A percentile compares a stretch with the other conserved stretches of the same genome.
phyloP scores from a whole-genome alignment of 257 asterid genomes.

The Schizonepeta tenuifolia region DNA sequence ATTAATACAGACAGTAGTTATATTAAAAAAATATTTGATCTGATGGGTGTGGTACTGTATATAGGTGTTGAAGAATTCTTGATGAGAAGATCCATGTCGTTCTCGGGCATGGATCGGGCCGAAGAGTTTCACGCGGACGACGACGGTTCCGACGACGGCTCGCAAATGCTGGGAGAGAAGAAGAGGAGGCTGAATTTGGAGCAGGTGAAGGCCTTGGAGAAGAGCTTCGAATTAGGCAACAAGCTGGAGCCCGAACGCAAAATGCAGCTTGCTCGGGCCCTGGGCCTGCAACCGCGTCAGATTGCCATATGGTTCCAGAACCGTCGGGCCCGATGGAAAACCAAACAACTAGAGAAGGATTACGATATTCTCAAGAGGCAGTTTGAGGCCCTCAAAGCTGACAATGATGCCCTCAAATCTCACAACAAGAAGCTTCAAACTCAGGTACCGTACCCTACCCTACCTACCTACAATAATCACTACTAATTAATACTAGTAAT shows the following conservation, averaged over 20 bases:
- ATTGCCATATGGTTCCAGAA: conserved; percentile 93
- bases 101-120: conserved; percentile 65
- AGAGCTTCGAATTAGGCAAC: conserved; percentile 77
- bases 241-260: conserved; percentile 87
- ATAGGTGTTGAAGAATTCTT: conserved; percentile 54
- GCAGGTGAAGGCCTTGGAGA: conserved; percentile 87
- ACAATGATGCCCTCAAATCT: conserved; percentile 70
- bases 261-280: conserved; percentile 73
- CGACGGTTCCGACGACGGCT: conserved; percentile 69
- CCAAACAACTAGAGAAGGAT: conserved; percentile 82
- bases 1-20: no score
- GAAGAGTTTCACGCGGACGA: conserved; percentile 63
- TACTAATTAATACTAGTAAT: no score
- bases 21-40: no score
- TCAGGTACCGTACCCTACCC: no score
- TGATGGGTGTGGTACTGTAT: not conserved
- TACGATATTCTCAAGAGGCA: conserved; percentile 70
- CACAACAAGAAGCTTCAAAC: conserved; percentile 71
- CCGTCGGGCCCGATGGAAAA: conserved; percentile 87
- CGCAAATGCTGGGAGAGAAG: conserved; percentile 77
- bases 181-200: conserved; percentile 78
- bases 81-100: conserved; percentile 83
- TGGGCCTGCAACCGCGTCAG: conserved; percentile 84
- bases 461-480: no score
- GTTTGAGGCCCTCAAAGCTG: conserved; percentile 66